Conservation (phyloP, 75 land plant genomes). For the Isoetes taiwanensis region DNA sequence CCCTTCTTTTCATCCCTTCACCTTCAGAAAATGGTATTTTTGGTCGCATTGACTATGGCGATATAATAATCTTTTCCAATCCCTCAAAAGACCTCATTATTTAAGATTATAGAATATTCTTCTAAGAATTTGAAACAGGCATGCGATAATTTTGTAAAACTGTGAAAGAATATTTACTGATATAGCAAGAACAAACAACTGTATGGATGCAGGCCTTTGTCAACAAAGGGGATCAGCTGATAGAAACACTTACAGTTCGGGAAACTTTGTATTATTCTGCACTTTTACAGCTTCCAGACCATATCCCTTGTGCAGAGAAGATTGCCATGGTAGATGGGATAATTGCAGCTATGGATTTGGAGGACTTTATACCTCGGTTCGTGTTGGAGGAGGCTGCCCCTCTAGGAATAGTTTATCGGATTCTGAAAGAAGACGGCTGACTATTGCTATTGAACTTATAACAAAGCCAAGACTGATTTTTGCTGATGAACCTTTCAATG, state of each 20-base stretch:
- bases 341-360: constrained; percentile 61
- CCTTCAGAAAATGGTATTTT: not conserved
- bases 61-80: not conserved
- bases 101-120: no score
- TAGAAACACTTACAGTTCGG: constrained; percentile 66
- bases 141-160: no score
- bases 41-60: not conserved
- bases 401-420: constrained; percentile 46
- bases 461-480: constrained; percentile 54
- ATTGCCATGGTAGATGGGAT: constrained; percentile 47
- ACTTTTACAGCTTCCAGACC: constrained; percentile 59
- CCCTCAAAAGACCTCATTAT: not conserved
- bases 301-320: constrained; percentile 31
- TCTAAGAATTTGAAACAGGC: no score
- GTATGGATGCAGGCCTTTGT: constrained; percentile 63
- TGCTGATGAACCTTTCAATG: constrained; percentile 65
- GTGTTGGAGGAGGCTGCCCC: constrained; percentile 63
- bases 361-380: constrained; percentile 44
- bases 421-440: constrained; percentile 62
- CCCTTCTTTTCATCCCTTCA: not conserved
- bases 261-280: constrained; percentile 64
- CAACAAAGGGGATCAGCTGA: constrained; percentile 42
- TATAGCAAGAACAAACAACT: no score
- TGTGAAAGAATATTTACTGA: no score
- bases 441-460: constrained; percentile 69